phyloP scores from a whole-genome alignment of 2,329 filamentous ascomycete species.

The Sporothrix pallida region DNA sequence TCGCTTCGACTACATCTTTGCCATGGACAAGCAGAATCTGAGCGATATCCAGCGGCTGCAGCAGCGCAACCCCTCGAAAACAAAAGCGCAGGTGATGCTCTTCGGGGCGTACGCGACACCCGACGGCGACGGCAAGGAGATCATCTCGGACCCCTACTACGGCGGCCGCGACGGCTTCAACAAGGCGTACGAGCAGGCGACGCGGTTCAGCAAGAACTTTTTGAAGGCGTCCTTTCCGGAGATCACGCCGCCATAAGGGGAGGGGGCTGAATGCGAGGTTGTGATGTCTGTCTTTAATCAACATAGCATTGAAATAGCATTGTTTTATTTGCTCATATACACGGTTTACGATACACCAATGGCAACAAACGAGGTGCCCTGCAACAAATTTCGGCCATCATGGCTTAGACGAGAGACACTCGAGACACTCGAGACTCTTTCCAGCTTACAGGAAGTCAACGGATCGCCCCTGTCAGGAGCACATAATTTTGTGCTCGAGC shows the following conservation, averaged over 20 bases:
- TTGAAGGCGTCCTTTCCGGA: slow-evolving; percentile 63
- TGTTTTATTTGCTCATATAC: background rate
- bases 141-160: slow-evolving; percentile 90
- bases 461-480: too few species aligned
- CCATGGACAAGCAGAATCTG: slow-evolving; percentile 89
- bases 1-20: slow-evolving; percentile 89
- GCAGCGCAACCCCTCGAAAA: slow-evolving; percentile 59
- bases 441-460: too few species aligned
- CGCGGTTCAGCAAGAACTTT: slow-evolving; percentile 78
- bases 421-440: too few species aligned
- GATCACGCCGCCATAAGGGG: background rate
- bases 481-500: too few species aligned
- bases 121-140: slow-evolving; percentile 68
- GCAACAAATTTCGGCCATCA: too few species aligned
- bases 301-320: background rate
- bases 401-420: too few species aligned
- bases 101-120: slow-evolving; percentile 83
- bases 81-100: slow-evolving; percentile 71
- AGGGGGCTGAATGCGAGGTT: background rate
- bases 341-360: background rate
- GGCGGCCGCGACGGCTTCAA: slow-evolving; percentile 82
- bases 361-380: background rate
- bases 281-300: background rate
- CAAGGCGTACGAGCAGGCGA: slow-evolving; percentile 83
- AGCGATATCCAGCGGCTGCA: slow-evolving; percentile 68